A percentile compares a stretch with the other conserved stretches of the same genome.
phyloP scores from a whole-genome alignment of 202 grass and related monocot genomes.

The Hordeum pubiflorum region DNA sequence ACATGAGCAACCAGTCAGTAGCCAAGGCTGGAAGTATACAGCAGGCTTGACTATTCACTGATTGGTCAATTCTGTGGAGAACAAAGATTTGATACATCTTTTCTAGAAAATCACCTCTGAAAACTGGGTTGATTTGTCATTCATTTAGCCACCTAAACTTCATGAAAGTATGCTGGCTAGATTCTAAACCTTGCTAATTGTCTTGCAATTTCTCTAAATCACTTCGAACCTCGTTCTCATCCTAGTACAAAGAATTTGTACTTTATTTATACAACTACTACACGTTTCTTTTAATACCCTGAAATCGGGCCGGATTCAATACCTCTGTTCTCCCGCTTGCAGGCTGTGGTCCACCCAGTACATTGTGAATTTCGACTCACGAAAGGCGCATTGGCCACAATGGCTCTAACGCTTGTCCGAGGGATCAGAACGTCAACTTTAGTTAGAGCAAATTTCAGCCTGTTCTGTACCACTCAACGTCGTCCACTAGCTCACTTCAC shows the following conservation, averaged over 20 bases:
- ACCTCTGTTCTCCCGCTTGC: background rate
- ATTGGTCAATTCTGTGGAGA: too few species aligned
- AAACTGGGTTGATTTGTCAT: background rate
- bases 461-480: constrained; percentile 28
- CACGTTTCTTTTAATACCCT: background rate
- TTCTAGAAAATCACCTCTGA: background rate
- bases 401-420: constrained; percentile 66
- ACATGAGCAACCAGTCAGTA: too few species aligned
- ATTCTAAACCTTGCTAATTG: background rate
- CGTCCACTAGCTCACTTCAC: constrained; percentile 15
- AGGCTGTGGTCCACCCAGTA: background rate
- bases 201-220: too few species aligned
- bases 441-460: background rate
- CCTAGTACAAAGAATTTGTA: background rate
- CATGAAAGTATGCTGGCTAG: background rate
- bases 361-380: background rate
- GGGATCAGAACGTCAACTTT: constrained; percentile 36
- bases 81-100: background rate
- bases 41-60: too few species aligned
- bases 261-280: background rate
- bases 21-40: too few species aligned
- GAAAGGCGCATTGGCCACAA: background rate
- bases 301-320: background rate
- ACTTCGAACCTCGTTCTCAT: background rate
- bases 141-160: background rate